Conservation (phyloP, 129 eudicot genomes). For the Helianthus tuberosus region DNA sequence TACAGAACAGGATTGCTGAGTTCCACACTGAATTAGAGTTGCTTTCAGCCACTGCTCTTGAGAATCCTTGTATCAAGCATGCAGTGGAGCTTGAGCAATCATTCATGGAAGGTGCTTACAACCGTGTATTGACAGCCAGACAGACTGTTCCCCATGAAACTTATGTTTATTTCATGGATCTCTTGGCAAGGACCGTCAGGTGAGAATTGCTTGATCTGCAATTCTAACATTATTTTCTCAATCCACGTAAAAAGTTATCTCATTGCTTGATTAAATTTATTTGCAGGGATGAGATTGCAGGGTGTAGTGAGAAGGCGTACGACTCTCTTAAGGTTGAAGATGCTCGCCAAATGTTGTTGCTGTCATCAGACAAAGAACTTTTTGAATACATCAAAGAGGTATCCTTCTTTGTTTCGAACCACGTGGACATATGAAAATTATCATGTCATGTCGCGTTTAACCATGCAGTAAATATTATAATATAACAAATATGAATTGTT, state of each 20-base stretch:
- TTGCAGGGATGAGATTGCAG: slow-evolving; percentile 95
- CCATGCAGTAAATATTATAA: background rate
- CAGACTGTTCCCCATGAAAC: slow-evolving; percentile 94
- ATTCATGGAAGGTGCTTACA: slow-evolving; percentile 93
- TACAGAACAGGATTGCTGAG: slow-evolving; percentile 92
- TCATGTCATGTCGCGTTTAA: background rate
- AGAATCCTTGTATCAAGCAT: slow-evolving; percentile 84
- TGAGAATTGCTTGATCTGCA: slow-evolving; percentile 20
- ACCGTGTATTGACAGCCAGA: slow-evolving; percentile 92
- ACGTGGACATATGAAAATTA: background rate
- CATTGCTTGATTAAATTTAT: background rate
- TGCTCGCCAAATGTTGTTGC: slow-evolving; percentile 71
- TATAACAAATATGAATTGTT: slow-evolving; percentile 4
- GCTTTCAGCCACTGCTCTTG: slow-evolving; percentile 76
- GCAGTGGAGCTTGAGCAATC: slow-evolving; percentile 96
- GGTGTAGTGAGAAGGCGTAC: slow-evolving; percentile 97
- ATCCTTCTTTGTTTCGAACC: slow-evolving; percentile 1
- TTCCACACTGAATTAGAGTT: slow-evolving; percentile 93
- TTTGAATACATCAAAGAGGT: slow-evolving; percentile 82
- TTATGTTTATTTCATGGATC: slow-evolving; percentile 89
- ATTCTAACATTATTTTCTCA: background rate
- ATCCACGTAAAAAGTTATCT: slow-evolving; percentile 6
- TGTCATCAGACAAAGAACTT: slow-evolving; percentile 77
- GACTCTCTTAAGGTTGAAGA: slow-evolving; percentile 79
- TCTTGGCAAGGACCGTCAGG: slow-evolving; percentile 91